phyloP scores from a whole-genome alignment of 306 rosid species.

The Glycine soja region DNA sequence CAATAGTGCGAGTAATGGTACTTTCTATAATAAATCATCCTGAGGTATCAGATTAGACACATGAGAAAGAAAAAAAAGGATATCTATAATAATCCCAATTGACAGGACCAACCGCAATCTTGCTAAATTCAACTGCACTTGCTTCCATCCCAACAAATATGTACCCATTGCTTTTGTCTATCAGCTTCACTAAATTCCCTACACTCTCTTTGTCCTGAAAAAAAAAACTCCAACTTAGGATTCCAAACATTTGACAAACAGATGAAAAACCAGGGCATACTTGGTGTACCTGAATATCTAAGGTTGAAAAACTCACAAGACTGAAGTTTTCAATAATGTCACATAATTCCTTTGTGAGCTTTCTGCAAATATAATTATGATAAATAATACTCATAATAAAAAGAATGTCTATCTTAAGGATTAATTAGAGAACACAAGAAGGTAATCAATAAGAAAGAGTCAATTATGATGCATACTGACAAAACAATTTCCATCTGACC shows the following conservation, averaged over 20 bases:
- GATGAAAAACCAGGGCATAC: not conserved
- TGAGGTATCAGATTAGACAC: not conserved
- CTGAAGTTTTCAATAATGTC: constrained; percentile 77
- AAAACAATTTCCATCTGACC: constrained; percentile 22
- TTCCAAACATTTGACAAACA: constrained; percentile 31
- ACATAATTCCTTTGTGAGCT: constrained; percentile 94
- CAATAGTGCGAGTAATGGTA: constrained; percentile 4
- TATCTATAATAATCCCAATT: constrained; percentile 98
- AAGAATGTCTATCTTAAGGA: constrained; percentile 22
- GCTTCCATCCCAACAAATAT: constrained; percentile 86
- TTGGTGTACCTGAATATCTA: constrained; percentile 84
- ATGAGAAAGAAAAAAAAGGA: constrained; percentile 57
- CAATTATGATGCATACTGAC: not conserved
- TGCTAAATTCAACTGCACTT: constrained; percentile 94
- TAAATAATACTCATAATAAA: constrained; percentile 1
- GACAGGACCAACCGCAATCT: constrained; percentile 80
- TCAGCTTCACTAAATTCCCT: constrained; percentile 83
- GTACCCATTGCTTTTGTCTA: constrained; percentile 92
- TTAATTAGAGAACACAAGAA: constrained; percentile 23
- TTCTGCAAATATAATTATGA: constrained; percentile 64
- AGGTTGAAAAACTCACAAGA: constrained; percentile 83
- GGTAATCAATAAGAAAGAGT: constrained; percentile 10
- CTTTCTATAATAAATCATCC: constrained; percentile 12
- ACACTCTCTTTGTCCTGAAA: constrained; percentile 96
- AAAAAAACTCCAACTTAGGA: constrained; percentile 32